A percentile compares a stretch with the other conserved stretches of the same genome.
Evolutionary conservation across 192 early-diverging fungal genomes (phyloP).

Genomic region (Coemansia sp.): DNA sequence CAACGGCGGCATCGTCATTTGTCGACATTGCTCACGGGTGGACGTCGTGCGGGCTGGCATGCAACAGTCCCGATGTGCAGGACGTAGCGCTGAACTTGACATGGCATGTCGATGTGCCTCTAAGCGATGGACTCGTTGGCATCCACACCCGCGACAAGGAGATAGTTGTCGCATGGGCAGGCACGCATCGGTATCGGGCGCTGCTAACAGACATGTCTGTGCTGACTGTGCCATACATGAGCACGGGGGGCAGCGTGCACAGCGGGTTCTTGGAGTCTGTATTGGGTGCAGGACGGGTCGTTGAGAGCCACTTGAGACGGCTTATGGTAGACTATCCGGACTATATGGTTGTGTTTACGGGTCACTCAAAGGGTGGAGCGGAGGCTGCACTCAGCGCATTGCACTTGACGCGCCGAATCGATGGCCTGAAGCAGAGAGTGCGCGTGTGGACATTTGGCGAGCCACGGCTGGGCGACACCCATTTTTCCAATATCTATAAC

Average conservation of each 20-base stretch:
- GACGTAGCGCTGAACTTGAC: slow-evolving; percentile 44
- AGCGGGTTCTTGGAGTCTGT: slow-evolving; percentile 43
- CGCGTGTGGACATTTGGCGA: slow-evolving; percentile 52
- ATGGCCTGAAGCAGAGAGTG: slow-evolving; percentile 17
- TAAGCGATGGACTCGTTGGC: slow-evolving; percentile 44
- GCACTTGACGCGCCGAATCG: slow-evolving; percentile 28
- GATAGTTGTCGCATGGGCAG: slow-evolving; percentile 48
- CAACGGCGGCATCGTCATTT: slow-evolving; percentile 50
- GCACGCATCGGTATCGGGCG: slow-evolving; percentile 50
- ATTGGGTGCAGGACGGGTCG: slow-evolving; percentile 4
- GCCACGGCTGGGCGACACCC: slow-evolving; percentile 39
- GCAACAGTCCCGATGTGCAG: slow-evolving; percentile 41
- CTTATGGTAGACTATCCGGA: slow-evolving; percentile 33
- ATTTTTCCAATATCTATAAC: slow-evolving; percentile 45
- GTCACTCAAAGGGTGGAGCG: slow-evolving; percentile 51
- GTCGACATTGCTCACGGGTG: slow-evolving; percentile 40
- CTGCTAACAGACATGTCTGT: slow-evolving; percentile 43
- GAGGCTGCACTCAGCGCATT: slow-evolving; percentile 45
- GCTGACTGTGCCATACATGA: slow-evolving; percentile 34
- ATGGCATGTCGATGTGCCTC: slow-evolving; percentile 40
- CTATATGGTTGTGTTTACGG: slow-evolving; percentile 47
- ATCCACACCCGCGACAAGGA: slow-evolving; percentile 31
- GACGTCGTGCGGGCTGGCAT: slow-evolving; percentile 43
- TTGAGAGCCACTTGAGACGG: slow-evolving; percentile 9
- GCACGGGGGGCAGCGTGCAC: slow-evolving; percentile 30